Evolutionary conservation across 2,329 filamentous ascomycete species (phyloP), one percentile per base, ranked within the genome.

Genomic region (Paecilomyces variotii): DNA sequence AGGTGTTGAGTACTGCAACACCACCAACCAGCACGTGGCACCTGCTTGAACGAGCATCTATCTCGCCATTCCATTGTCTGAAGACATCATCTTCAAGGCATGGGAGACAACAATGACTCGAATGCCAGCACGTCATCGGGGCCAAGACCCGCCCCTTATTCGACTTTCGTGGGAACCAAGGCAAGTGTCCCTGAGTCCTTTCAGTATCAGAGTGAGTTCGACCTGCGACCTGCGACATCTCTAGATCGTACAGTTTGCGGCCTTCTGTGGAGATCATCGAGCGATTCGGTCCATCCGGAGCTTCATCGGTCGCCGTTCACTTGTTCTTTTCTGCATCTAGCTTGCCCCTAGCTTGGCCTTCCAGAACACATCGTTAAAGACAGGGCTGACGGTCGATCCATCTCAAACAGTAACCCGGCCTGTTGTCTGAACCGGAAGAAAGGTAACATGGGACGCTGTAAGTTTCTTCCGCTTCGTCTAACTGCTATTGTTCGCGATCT

Each of bases 161-260:
- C 61, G 61, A 27, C 60, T 63, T 45, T 60, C 54, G 50, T 63
- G 61, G 56, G 45, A 62, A 35, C 53, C 54, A 49, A 56, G 59
- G 59, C 53, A 57, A 59, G 59, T 58, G 10, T 32, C 54, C 25
- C 30, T 58, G 35, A 28, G 25, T 50, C 27, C 34, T 58, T 32
- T 55, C 14, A 25, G 26, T 9, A 32, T 25, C 24, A 55, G 26
- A 55, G 28, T 19, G 28, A 55, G 25, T 49, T 25, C 14, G 35
- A 55, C 28, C n/a, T 25, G 10, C 53, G 28, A 55, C 28, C n/a
- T 25, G 10, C 53, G 28, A 27, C 30, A 34, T 39, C 25, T 55
- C 54, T 19, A 55, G 32, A 55, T 39, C 30, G 30, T 32, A 27
- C 34, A 54, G 53, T 32, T 32, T 35, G 27, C 19, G 27, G 53